Conservation (phyloP, 2,329 filamentous ascomycete species). For the Coniochaeta sp. region DNA sequence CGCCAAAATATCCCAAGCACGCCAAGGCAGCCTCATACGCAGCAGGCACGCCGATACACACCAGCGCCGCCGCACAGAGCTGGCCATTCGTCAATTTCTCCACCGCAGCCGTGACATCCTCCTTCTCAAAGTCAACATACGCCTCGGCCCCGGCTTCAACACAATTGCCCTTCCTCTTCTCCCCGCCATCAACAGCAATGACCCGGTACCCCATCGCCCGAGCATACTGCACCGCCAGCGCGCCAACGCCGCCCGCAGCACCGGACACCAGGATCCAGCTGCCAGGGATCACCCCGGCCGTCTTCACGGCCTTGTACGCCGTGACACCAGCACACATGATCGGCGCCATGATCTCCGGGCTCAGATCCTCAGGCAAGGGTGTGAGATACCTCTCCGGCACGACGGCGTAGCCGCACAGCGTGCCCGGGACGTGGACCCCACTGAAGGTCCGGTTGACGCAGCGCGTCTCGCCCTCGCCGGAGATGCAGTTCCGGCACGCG, state of each 20-base stretch:
- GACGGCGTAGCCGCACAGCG: constrained; percentile 29
- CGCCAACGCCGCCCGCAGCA: constrained; percentile 30
- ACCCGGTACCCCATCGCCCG: constrained; percentile 33
- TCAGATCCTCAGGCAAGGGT: constrained; percentile 18
- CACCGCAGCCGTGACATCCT: constrained; percentile 16
- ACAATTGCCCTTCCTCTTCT: constrained; percentile 19
- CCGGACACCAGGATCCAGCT: constrained; percentile 29
- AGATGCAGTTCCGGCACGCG: constrained; percentile 20
- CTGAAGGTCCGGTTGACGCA: constrained; percentile 25
- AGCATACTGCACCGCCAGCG: constrained; percentile 28
- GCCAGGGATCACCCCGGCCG: constrained; percentile 20
- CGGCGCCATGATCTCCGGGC: constrained; percentile 29
- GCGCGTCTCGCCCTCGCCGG: constrained; percentile 24
- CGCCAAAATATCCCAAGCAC: constrained; percentile 27
- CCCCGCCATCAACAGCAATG: constrained; percentile 28
- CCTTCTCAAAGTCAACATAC: constrained; percentile 25
- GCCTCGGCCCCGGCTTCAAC: constrained; percentile 24
- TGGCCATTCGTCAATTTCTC: constrained; percentile 14
- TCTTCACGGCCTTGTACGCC: constrained; percentile 32
- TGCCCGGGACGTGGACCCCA: constrained; percentile 25
- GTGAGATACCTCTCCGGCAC: constrained; percentile 25
- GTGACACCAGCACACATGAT: constrained; percentile 35
- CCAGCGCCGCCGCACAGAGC: constrained; percentile 20
- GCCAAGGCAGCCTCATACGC: constrained; percentile 27
- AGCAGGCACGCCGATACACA: constrained; percentile 18